Evolutionary conservation across 345 rosid species (phyloP).

Genomic region (Syzygium jambos): DNA sequence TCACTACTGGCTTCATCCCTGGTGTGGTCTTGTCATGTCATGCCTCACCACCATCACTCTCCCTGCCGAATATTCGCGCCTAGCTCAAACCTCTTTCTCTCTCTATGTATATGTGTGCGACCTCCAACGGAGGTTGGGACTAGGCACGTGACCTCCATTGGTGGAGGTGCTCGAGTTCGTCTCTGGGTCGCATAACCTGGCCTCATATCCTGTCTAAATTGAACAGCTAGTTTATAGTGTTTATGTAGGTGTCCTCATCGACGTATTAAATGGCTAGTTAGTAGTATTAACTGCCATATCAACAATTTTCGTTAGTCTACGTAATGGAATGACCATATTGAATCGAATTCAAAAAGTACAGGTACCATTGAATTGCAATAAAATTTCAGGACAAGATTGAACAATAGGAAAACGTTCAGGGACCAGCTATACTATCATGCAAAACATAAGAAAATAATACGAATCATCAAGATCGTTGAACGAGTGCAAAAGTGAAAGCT

Average conservation of each 20-base stretch:
- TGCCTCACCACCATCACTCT: not conserved
- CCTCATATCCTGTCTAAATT: not conserved
- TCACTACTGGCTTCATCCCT: not conserved
- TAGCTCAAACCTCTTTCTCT: not conserved
- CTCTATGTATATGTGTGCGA: not conserved
- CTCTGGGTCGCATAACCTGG: not conserved
- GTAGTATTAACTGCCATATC: too few species aligned
- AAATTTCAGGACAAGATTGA: not conserved
- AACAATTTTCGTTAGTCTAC: not conserved
- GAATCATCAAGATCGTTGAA: not conserved
- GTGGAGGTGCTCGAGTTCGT: not conserved
- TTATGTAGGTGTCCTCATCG: not conserved
- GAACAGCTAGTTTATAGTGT: not conserved
- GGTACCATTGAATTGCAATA: not conserved
- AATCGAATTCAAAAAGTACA: too few species aligned
- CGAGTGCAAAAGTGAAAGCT: not conserved
- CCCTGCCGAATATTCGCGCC: not conserved
- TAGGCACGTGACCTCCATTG: not conserved
- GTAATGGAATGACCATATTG: too few species aligned
- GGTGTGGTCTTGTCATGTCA: not conserved
- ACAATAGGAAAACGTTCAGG: not conserved
- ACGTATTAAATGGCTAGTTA: not conserved
- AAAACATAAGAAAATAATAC: too few species aligned
- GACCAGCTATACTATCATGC: fast-evolving
- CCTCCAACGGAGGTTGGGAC: not conserved